A percentile compares a stretch with the other conserved stretches of the same genome.
phyloP scores from a whole-genome alignment of 345 rosid species.

The Lepidium didymum region DNA sequence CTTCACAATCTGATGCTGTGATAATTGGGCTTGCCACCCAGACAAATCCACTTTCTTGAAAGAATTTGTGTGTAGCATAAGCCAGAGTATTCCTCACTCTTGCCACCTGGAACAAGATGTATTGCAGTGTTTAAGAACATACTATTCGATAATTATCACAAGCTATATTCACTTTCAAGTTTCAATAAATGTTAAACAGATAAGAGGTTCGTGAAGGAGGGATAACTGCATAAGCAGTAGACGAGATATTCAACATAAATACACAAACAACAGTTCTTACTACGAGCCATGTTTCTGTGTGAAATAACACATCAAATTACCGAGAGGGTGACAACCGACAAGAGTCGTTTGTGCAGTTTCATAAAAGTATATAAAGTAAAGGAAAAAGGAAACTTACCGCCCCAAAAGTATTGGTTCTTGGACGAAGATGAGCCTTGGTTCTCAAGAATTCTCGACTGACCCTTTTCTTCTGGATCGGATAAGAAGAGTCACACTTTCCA shows the following conservation, averaged over 20 bases:
- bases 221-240: not conserved
- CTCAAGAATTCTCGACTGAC: constrained; percentile 89
- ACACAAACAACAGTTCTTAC: not conserved
- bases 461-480: constrained; percentile 93
- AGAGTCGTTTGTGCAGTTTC: not conserved
- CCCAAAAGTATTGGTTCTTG: constrained; percentile 92
- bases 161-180: not conserved
- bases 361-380: not conserved
- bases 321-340: not conserved
- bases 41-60: constrained; percentile 89
- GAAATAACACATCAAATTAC: not conserved
- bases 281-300: not conserved
- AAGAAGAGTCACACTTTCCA: constrained; percentile 87
- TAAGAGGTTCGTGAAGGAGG: not conserved
- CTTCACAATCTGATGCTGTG: constrained; percentile 95
- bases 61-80: constrained; percentile 88
- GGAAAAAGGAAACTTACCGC: constrained; percentile 41
- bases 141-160: not conserved
- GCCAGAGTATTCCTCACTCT: constrained; percentile 95
- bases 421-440: constrained; percentile 96
- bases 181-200: not conserved
- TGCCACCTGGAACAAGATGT: constrained; percentile 53
- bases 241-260: not conserved
- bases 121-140: not conserved
- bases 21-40: constrained; percentile 98